Percentiles rank a stretch among this genome's conserved stretches.
Conservation (phyloP, 805 yeast species). For the Candida corydali region DNA sequence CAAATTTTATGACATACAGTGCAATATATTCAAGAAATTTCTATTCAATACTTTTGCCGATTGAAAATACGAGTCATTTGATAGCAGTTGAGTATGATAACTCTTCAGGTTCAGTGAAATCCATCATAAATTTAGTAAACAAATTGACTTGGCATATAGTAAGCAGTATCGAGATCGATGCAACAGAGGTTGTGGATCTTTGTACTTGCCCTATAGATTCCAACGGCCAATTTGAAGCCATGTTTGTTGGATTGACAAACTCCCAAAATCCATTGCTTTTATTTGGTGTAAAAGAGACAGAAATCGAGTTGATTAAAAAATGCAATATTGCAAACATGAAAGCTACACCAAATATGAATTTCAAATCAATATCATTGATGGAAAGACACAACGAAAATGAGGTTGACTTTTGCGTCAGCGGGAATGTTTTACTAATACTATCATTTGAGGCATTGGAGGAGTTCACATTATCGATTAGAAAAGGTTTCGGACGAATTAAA, state of each 20-base stretch:
- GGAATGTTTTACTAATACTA: neutral
- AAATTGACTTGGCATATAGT: neutral
- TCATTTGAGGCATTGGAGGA: neutral
- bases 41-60: neutral
- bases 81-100: conserved; percentile 2
- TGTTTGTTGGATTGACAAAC: neutral
- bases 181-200: neutral
- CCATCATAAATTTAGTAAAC: neutral
- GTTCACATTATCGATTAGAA: no score
- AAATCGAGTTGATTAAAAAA: neutral
- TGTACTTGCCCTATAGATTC: neutral
- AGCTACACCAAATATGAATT: neutral
- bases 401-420: neutral
- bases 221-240: no score
- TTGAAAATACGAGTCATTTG: neutral
- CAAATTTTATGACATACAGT: neutral
- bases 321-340: neutral
- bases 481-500: neutral
- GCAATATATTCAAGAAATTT: neutral
- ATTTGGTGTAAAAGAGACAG: neutral
- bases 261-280: neutral
- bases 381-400: neutral
- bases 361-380: conserved; percentile 1
- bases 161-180: neutral
- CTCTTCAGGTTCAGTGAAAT: neutral